Base-by-base conservation (phyloP, 2,329 filamentous ascomycete genomes). In the Tolypocladium cylindrosporum region DNA sequence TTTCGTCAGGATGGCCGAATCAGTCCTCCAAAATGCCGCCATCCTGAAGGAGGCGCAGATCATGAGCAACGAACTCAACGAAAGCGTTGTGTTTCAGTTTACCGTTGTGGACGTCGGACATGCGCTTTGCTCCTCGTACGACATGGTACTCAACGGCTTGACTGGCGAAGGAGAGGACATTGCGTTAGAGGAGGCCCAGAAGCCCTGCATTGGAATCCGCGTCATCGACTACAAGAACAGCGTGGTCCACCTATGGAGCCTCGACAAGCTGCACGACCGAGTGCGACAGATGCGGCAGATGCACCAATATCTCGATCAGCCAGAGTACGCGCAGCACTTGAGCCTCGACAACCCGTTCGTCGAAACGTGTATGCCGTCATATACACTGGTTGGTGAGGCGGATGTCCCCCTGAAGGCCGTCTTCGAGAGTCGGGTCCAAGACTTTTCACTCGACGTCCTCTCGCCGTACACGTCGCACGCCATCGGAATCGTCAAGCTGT, bases 51-150 rank as follows among this genome's bases (percentile, higher is more conserved):
- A 99, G 73, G 94, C 94, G 1, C 94, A 99, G 69, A 87, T 99
- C 60, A 94, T 99, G 90, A 96, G 92, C 75, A 93, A 96, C 65
- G 90, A 96, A 66, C 89, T 99, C 76, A 90, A 94, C 64, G 94
- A 97, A 71, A 86, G 86, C 63, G 89, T 97, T 10, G 87, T 93
- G 24, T 97, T 99, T 70, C 94, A 99, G 71, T 99, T 97, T 69
- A 88, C 90, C 14, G 86, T 97, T 58, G 85, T 97, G 39, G 93
- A 97, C 66, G 78, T 88, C 61, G 94, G 94, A 1, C 92, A 99
- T 67, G 86, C 86, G 27, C 82, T 95, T 63, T 92, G 89, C 65
- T 99, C 94, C 3, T 96, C 92, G 1, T 99, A 99, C 73, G 94
- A 99, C 71, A 88, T 99, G 74, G 91, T 97, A 4, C 79, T 99